Percentiles rank a stretch among this genome's conserved stretches.
Evolutionary conservation across 163 green algal genomes (phyloP).

Genomic region (Scenedesmus sp.): DNA sequence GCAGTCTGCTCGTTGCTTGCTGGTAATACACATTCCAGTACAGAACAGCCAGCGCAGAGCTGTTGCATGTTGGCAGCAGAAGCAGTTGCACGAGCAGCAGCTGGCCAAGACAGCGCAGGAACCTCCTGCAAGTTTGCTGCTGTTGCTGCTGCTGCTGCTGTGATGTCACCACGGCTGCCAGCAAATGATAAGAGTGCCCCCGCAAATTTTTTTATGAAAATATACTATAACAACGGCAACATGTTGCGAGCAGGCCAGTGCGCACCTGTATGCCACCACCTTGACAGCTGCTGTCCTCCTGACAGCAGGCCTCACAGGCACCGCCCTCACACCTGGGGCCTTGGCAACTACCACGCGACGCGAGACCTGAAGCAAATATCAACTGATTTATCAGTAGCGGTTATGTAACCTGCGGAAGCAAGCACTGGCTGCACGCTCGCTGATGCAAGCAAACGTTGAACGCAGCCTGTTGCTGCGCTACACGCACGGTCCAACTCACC

Average conservation of each 20-base stretch:
- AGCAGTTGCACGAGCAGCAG: neutral
- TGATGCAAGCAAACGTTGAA: neutral
- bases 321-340: neutral
- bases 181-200: no score
- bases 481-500: neutral
- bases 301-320: neutral
- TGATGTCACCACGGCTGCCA: no score
- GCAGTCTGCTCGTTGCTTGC: no score
- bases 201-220: no score
- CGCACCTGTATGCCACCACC: constrained; percentile 47
- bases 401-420: neutral
- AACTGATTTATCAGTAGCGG: neutral
- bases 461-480: neutral
- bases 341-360: neutral
- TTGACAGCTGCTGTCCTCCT: constrained; percentile 19
- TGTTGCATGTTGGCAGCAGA: neutral
- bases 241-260: neutral
- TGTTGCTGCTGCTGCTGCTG: no score
- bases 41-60: no score
- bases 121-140: no score
- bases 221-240: neutral
- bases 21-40: no score
- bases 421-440: neutral
- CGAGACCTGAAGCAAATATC: neutral
- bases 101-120: no score